Evolutionary conservation across 306 rosid genomes (phyloP), one percentile per base, ranked within the genome.

Genomic region (Herpetospermum pedunculosum): DNA sequence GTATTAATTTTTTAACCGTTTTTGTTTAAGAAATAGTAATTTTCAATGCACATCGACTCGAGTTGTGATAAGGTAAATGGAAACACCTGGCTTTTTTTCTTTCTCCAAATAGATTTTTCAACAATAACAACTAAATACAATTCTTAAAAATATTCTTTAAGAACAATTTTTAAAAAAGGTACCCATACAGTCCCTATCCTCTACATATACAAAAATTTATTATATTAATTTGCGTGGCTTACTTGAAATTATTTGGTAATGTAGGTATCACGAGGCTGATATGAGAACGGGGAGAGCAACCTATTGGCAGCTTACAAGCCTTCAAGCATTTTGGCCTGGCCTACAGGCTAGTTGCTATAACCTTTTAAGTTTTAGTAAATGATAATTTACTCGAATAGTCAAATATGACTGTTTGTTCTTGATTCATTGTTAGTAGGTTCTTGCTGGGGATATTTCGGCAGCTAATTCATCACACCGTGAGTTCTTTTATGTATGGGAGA

Each of bases 301-400:
- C 76, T 89, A 89, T 75, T 89, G 98, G 98, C 98, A 94, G 82
- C 97, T 94, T 72, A 94, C 97, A 71, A 94, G 99, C 85, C 97
- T 94, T 80, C 99, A 94, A 82, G 99, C 97, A 57, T 94, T 94
- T 89, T 89, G 99, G 99, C 99, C 97, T 19, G 99, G 99, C 74
- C 75, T 94, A 78, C 97, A 94, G 96, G 97, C 81, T 81, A 86
- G 88, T 79, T 80, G 30, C 75, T 75, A 46, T 47, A 72, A 29
- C 60, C 49, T 37, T 70, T 69, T 8, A 5, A 77, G 57, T 72
- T 38, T 67, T 40, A 65, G 35, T 37, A 29, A 50, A 82, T 60
- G 43, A 30, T 49, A 76, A n/a, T 49, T 19, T 46, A 34, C 75
- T 80, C 83, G 71, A 75, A 84, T 46, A 34, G 73, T 80, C 83